Evolutionary conservation across 176 grass and related monocot species (phyloP).

Genomic region (Areca catechu): DNA sequence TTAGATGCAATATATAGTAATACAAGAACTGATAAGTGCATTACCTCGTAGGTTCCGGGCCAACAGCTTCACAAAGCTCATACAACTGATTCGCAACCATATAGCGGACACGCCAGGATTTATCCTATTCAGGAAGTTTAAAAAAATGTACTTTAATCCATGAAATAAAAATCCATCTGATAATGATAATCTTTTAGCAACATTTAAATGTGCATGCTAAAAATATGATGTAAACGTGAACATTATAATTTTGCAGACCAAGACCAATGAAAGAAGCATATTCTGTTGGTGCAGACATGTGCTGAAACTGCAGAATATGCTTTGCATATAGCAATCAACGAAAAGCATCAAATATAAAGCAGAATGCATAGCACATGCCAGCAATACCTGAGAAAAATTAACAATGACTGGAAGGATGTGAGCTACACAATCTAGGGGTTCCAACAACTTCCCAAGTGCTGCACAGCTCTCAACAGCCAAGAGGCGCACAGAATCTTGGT

Average conservation of each 20-base stretch:
- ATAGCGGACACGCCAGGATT: constrained; percentile 95
- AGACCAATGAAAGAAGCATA: no score
- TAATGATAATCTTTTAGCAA: no score
- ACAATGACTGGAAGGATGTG: constrained; percentile 88
- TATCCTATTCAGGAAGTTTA: constrained; percentile 43
- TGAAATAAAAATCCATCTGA: no score
- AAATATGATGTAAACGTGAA: no score
- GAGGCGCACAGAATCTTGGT: constrained; percentile 91
- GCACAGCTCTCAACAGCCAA: constrained; percentile 96
- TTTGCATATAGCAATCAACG: no score
- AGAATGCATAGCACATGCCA: no score
- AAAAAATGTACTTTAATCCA: neutral
- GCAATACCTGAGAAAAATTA: constrained; percentile 71
- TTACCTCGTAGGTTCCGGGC: constrained; percentile 80
- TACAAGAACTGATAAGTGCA: no score
- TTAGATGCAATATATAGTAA: neutral
- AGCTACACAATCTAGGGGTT: constrained; percentile 77
- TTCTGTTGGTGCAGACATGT: no score
- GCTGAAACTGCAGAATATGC: no score
- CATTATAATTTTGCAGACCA: no score
- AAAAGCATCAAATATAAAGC: no score
- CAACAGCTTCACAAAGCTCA: constrained; percentile 88
- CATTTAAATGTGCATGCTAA: no score
- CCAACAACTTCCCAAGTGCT: constrained; percentile 85
- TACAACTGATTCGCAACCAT: constrained; percentile 98